Base-by-base conservation (phyloP, 140 eudicot genomes). In the Oenanthe javanica region DNA sequence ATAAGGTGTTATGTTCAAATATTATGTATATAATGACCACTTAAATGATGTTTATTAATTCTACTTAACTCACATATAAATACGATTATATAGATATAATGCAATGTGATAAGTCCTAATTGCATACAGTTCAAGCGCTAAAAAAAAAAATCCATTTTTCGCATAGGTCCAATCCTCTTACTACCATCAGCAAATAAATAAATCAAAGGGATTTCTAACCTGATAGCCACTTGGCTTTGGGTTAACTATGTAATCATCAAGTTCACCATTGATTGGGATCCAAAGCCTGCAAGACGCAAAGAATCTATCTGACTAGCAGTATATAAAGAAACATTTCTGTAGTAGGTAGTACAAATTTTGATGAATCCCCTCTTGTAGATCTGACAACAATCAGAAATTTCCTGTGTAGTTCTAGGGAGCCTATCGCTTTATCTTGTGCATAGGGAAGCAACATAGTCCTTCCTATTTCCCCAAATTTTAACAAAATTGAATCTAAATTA, bases 191-290 rank as follows among this genome's bases (percentile, higher is more conserved):
- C 54, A 50, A 63, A 27, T 10, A 63, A 2, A 66, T 14, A 27
- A 15, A 66, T 9, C 45, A n/a, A 78, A 67, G 25, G 48, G 59
- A 64, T 57, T 50, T 36, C 73, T 85, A 70, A 94, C 98, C 97
- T 94, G 97, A 87, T 94, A 94, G 82, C 98, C 98, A 79, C 97
- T 94, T 82, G 91, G 96, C 90, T 94, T 94, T 72, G 98, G 98
- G 83, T 94, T 94, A 67, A 94, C 97, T 75, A 94, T 90, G 88
- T 94, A 94, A 82, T 94, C 98, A 82, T 94, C 98, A 78, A 94
- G 89, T 80, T 94, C 98, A 79, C 98, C 98, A 83, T 92, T 92
- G 83, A 94, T 90, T 7, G 98, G 98, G 72, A 93, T 86, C 98
- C 98, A 94, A 59, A 94, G 96, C 89, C 98, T 94, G 91, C 84